Percentiles rank a stretch among this genome's conserved stretches.
Evolutionary conservation across 179 eudicot species (phyloP).

Genomic region (Silene vulgaris): DNA sequence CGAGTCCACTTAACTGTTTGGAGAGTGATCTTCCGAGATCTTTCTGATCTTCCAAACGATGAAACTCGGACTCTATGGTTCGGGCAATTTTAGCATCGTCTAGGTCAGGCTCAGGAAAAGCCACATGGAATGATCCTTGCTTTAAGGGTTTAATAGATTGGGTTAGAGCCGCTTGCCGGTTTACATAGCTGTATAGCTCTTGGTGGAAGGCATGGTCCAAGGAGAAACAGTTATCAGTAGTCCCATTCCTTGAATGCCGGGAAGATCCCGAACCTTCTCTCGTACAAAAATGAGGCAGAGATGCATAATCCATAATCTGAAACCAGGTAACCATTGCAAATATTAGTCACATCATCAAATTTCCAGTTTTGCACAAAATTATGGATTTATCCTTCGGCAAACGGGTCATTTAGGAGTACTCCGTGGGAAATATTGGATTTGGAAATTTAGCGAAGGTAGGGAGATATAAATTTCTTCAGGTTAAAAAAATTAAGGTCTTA

Average conservation of each 20-base stretch:
- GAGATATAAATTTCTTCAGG: background rate
- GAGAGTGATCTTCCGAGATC: constrained; percentile 42
- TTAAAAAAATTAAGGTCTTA: background rate
- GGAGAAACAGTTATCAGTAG: constrained; percentile 66
- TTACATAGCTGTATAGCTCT: constrained; percentile 58
- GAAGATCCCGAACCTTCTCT: constrained; percentile 94
- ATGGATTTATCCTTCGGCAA: background rate
- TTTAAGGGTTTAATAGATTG: constrained; percentile 37
- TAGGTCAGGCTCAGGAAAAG: constrained; percentile 70
- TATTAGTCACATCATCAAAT: background rate
- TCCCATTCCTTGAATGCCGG: constrained; percentile 54
- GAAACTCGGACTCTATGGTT: constrained; percentile 69
- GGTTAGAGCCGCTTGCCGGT: constrained; percentile 44
- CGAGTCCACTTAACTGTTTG: constrained; percentile 31
- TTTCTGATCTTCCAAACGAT: constrained; percentile 50
- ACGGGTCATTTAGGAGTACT: background rate
- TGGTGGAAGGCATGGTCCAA: constrained; percentile 77
- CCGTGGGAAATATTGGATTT: background rate
- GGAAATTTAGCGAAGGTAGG: constrained; percentile 1
- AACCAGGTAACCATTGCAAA: constrained; percentile 11
- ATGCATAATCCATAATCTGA: constrained; percentile 92
- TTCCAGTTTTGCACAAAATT: background rate
- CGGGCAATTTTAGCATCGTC: constrained; percentile 65
- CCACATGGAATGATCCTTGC: constrained; percentile 82
- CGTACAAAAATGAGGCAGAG: constrained; percentile 94